Evolutionary conservation across 805 yeast species (phyloP).

Genomic region (Saccharomycopsis schoenii): DNA sequence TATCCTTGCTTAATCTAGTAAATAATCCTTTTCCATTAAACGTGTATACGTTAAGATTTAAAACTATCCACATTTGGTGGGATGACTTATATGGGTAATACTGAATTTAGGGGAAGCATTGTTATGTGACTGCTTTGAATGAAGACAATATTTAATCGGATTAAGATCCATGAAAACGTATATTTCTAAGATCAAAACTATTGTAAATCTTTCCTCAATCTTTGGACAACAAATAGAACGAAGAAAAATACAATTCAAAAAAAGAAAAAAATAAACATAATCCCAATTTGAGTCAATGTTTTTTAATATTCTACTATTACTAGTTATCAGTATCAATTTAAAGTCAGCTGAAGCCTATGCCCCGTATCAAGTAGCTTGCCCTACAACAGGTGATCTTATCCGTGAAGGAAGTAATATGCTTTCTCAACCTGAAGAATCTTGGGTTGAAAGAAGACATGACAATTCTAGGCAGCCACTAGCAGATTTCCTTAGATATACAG

Average conservation of each 20-base stretch:
- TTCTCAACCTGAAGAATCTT: slow-evolving; percentile 37
- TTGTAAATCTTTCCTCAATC: neutral
- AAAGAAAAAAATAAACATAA: neutral
- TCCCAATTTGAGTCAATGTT: neutral
- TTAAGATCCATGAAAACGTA: neutral
- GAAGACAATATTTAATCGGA: neutral
- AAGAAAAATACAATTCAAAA: too few relatives aligned
- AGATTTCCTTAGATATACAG: slow-evolving; percentile 33
- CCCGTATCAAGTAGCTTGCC: slow-evolving; percentile 45
- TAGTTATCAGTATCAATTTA: slow-evolving; percentile 24
- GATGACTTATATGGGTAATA: too few relatives aligned
- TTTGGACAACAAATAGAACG: neutral
- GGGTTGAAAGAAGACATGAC: slow-evolving; percentile 41
- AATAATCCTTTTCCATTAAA: neutral
- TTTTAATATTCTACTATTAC: neutral
- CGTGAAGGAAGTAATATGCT: slow-evolving; percentile 33
- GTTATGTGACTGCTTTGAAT: neutral
- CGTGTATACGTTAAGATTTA: neutral
- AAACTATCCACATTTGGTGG: neutral
- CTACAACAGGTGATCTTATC: slow-evolving; percentile 27
- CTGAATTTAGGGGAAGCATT: too few relatives aligned
- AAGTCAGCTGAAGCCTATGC: slow-evolving; percentile 17
- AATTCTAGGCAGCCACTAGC: slow-evolving; percentile 36
- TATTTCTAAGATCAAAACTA: neutral
- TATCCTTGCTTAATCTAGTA: neutral